phyloP scores from a whole-genome alignment of 441 rosid genomes.

The Oxalis stricta region DNA sequence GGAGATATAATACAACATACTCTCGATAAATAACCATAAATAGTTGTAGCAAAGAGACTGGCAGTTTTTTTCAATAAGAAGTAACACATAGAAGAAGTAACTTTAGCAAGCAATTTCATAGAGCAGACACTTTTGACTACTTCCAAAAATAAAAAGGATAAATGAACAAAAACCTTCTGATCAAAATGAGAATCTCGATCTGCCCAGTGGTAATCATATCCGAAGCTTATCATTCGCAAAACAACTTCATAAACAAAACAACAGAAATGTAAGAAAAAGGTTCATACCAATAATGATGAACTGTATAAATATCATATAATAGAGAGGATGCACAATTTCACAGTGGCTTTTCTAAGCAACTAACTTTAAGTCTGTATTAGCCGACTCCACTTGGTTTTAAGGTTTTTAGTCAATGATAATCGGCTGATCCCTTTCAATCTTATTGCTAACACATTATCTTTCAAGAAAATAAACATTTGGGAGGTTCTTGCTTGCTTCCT shows the following conservation, averaged over 20 bases:
- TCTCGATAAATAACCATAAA: too few species aligned
- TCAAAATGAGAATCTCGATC: constrained; percentile 48
- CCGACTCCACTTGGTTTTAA: too few species aligned
- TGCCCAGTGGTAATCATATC: constrained; percentile 80
- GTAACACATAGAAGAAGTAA: too few species aligned
- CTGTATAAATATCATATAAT: too few species aligned
- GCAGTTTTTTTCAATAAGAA: not conserved
- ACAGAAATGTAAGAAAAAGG: not conserved
- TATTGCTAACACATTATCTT: too few species aligned
- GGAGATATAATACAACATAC: not conserved
- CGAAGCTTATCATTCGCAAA: constrained; percentile 95
- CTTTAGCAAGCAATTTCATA: constrained; percentile 4
- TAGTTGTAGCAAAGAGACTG: not conserved
- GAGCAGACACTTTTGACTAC: not conserved
- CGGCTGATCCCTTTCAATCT: too few species aligned
- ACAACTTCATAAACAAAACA: constrained; percentile 31
- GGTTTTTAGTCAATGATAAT: too few species aligned
- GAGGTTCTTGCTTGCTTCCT: too few species aligned
- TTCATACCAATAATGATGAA: not conserved
- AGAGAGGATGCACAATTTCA: too few species aligned
- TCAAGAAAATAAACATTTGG: too few species aligned
- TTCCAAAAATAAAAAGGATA: not conserved
- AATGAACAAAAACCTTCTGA: constrained; percentile 36
- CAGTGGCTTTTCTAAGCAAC: too few species aligned
- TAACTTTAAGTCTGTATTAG: too few species aligned